These are phyloP conservation scores for Yamadazyma paraphyllophila DNA, from an alignment of 805 yeast genomes.

Conservation along the genomic window DNA sequence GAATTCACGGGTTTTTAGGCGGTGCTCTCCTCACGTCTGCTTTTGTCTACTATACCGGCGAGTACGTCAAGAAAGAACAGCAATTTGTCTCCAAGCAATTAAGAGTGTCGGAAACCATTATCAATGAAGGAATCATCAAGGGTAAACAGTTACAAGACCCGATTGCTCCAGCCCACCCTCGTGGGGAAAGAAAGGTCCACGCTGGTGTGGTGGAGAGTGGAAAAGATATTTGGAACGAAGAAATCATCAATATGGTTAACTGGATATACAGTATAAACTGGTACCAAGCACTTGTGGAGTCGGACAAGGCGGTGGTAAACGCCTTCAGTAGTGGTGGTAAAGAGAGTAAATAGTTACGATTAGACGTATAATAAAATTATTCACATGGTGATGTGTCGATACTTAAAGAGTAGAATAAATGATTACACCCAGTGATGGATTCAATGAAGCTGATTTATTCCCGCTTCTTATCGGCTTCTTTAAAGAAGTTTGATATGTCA, in stretches of 20 bases:
- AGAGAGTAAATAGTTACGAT: not conserved
- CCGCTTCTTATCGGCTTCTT: constrained; percentile 20
- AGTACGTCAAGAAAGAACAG: constrained; percentile 51
- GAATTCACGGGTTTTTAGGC: constrained; percentile 44
- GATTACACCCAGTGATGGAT: too few relatives aligned
- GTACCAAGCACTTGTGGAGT: constrained; percentile 23
- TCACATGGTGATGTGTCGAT: too few relatives aligned
- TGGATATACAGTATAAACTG: constrained; percentile 58
- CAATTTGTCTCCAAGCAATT: constrained; percentile 46
- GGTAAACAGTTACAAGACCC: constrained; percentile 46
- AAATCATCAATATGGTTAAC: constrained; percentile 59
- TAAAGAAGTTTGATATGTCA: constrained; percentile 52
- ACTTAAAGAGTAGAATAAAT: too few relatives aligned
- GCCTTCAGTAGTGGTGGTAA: not conserved
- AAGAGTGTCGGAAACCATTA: constrained; percentile 45
- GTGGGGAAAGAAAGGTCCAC: constrained; percentile 5
- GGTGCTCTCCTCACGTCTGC: constrained; percentile 64
- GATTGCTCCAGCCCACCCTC: constrained; percentile 32
- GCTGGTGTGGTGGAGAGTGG: constrained; percentile 51
- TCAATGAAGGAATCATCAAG: constrained; percentile 53
- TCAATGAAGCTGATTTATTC: too few relatives aligned
- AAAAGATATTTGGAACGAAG: constrained; percentile 79
- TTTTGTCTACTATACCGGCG: constrained; percentile 58
- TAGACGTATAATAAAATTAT: not conserved
- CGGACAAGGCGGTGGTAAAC: not conserved